Percentiles rank a stretch among this genome's conserved stretches.
These are phyloP conservation scores for Nothophytophthora sp. DNA, from an alignment of 352 stramenopile species.

Conservation along the genomic window DNA sequence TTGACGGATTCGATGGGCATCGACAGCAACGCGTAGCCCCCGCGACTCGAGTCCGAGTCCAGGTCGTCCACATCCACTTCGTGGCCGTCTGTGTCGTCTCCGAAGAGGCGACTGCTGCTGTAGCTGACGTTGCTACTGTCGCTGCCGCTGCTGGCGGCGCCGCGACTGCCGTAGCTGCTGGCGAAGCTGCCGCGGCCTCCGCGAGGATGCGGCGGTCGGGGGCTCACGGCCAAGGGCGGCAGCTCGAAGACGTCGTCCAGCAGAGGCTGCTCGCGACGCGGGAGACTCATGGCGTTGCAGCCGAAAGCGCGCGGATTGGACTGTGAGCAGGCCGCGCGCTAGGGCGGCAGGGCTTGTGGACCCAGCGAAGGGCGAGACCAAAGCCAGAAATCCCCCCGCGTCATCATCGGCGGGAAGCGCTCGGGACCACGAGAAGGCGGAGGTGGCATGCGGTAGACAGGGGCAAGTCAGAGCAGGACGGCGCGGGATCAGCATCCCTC, in stretches of 20 bases:
- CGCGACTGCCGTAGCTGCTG: conserved; percentile 28
- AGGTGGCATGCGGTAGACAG: no score
- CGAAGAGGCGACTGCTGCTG: conserved; percentile 27
- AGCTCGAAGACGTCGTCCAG: conserved; percentile 29
- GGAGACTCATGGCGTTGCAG: conserved; percentile 18
- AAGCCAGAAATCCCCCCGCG: no score
- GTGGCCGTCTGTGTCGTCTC: conserved; percentile 14
- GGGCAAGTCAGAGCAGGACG: no score
- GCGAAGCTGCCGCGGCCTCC: conserved; percentile 26
- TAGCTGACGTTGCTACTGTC: conserved; percentile 27
- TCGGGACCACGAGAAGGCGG: no score
- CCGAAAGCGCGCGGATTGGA: conserved; percentile 6
- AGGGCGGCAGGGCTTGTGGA: no score
- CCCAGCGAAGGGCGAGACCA: no score
- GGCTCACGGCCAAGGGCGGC: conserved; percentile 13
- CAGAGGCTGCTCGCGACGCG: conserved; percentile 8
- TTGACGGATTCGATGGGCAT: conserved; percentile 20
- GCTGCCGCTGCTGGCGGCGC: conserved; percentile 24
- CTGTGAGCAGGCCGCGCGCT: conserved; percentile 11
- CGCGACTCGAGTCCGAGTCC: conserved; percentile 21
- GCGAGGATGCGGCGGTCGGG: conserved; percentile 15
- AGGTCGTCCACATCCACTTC: conserved; percentile 25
- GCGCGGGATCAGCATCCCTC: no score
- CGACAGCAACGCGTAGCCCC: conserved; percentile 25
- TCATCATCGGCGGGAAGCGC: no score